Percentiles rank a stretch among this genome's conserved stretches.
These are phyloP conservation scores for Cordyceps militaris DNA, from an alignment of 2,329 filamentous ascomycete genomes.

Conservation along the genomic window DNA sequence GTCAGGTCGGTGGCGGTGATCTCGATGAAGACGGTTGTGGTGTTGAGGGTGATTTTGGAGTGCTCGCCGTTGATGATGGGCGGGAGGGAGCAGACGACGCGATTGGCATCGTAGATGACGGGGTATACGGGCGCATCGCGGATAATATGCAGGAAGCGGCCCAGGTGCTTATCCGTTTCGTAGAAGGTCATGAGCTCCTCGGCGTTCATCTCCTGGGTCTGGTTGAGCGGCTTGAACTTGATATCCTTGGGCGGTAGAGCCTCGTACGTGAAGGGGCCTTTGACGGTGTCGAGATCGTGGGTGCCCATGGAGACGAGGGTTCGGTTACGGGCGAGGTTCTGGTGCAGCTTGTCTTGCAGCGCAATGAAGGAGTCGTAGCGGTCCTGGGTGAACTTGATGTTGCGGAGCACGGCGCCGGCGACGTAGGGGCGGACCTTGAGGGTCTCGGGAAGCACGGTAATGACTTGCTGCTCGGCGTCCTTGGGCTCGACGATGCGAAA, in stretches of 20 bases:
- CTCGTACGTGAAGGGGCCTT: conserved; percentile 96
- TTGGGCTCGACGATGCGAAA: conserved; percentile 69
- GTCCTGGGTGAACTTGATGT: conserved; percentile 84
- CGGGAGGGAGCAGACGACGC: conserved; percentile 82
- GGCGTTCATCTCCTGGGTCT: conserved; percentile 79
- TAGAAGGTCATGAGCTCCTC: conserved; percentile 92
- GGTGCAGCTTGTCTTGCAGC: conserved; percentile 95
- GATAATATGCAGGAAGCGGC: conserved; percentile 89
- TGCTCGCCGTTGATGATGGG: conserved; percentile 97
- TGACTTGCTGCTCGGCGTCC: conserved; percentile 66
- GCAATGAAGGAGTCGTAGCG: conserved; percentile 96
- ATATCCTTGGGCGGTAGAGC: conserved; percentile 87
- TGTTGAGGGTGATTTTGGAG: conserved; percentile 89
- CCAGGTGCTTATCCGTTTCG: conserved; percentile 87
- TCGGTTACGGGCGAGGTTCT: conserved; percentile 86
- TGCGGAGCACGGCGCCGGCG: conserved; percentile 80
- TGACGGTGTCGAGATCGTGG: conserved; percentile 86
- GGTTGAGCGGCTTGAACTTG: conserved; percentile 84
- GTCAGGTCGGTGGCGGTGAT: conserved; percentile 94
- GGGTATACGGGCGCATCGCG: conserved; percentile 90
- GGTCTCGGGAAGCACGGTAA: conserved; percentile 72
- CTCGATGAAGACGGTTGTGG: conserved; percentile 93
- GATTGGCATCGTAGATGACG: conserved; percentile 86
- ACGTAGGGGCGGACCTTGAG: conserved; percentile 77
- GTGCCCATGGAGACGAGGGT: conserved; percentile 96